Conservation (phyloP, 441 rosid species). For the Corymbia calophylla region DNA sequence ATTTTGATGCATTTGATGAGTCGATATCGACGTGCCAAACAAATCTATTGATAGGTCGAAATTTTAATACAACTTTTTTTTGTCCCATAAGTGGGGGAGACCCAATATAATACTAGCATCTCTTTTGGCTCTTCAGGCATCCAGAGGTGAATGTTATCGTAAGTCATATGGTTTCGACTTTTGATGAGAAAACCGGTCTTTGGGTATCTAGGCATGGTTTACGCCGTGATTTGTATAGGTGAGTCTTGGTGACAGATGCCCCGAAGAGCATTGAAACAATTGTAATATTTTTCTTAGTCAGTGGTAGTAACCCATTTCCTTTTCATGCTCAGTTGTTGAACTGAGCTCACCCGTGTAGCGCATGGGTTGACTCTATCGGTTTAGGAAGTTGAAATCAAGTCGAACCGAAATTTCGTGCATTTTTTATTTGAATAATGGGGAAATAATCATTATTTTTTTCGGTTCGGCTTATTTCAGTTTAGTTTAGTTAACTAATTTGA, state of each 20-base stretch:
- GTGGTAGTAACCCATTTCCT: neutral
- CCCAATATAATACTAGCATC: neutral
- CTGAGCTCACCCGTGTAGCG: neutral
- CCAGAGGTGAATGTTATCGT: too few relatives aligned
- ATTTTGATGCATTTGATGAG: neutral
- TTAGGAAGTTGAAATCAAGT: too few relatives aligned
- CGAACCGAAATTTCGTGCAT: too few relatives aligned
- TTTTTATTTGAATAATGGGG: too few relatives aligned
- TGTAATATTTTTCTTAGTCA: too few relatives aligned
- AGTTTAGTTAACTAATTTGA: too few relatives aligned
- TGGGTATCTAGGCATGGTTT: too few relatives aligned
- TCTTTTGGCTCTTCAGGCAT: neutral
- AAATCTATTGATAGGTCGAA: fast-evolving
- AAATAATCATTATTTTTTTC: too few relatives aligned
- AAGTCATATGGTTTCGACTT: neutral
- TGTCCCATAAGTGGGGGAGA: fast-evolving
- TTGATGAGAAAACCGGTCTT: too few relatives aligned
- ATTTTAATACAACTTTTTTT: fast-evolving
- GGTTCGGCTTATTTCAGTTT: too few relatives aligned
- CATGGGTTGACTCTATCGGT: neutral
- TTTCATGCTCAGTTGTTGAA: neutral
- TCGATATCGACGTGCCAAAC: neutral
- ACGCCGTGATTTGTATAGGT: too few relatives aligned
- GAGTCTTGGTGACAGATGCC: neutral
- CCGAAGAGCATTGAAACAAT: neutral